Conservation (phyloP, 306 rosid species). For the Hippophae rhamnoides region DNA sequence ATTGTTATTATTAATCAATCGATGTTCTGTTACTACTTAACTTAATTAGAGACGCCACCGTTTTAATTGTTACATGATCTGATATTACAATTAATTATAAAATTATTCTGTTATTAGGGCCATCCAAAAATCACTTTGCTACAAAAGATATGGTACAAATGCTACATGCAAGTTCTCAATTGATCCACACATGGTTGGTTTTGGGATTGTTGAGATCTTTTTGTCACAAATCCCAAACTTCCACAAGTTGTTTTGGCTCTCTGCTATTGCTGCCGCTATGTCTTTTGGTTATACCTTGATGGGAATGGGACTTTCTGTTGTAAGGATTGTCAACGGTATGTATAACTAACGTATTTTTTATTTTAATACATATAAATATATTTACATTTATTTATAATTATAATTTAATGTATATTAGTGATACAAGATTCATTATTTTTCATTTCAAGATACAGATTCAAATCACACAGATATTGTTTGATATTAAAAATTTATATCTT, state of each 20-base stretch:
- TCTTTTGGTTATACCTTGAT: slow-evolving; percentile 47
- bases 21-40: too few species aligned
- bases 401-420: neutral
- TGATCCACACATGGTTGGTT: slow-evolving; percentile 45
- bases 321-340: slow-evolving; percentile 28
- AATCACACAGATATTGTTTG: too few species aligned
- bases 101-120: slow-evolving; percentile 23
- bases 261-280: slow-evolving; percentile 36
- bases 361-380: neutral
- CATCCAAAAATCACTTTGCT: slow-evolving; percentile 36
- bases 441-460: too few species aligned
- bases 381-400: neutral
- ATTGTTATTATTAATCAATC: neutral
- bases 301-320: slow-evolving; percentile 43
- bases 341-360: neutral
- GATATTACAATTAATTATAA: neutral
- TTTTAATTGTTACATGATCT: neutral
- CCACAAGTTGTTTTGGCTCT: slow-evolving; percentile 40
- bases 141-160: slow-evolving; percentile 17
- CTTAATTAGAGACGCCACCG: too few species aligned
- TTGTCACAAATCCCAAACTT: slow-evolving; percentile 51
- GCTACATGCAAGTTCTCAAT: slow-evolving; percentile 34
- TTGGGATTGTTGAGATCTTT: slow-evolving; percentile 39
- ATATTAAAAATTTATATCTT: too few species aligned
- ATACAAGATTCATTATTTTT: too few species aligned